Conservation (phyloP, 768 basidiomycete genomes). For the Kwoniella shandongensis region DNA sequence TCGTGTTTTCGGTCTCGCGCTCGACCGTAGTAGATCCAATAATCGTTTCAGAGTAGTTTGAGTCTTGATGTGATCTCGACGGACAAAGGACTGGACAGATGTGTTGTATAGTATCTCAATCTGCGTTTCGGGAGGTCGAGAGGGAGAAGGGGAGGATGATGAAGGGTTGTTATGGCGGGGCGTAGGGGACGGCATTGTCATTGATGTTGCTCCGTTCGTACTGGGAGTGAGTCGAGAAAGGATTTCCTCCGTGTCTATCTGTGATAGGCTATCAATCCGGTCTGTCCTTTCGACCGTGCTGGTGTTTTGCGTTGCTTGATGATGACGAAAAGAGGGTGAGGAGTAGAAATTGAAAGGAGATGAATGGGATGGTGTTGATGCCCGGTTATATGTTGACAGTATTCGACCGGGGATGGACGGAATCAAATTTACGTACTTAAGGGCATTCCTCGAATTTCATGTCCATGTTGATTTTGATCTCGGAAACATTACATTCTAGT, state of each 20-base stretch:
- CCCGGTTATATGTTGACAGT: no score
- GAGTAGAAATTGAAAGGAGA: no score
- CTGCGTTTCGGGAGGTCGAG: conserved; percentile 20
- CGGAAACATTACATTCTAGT: no score
- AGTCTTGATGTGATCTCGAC: conserved; percentile 40
- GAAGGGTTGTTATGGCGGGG: conserved; percentile 2
- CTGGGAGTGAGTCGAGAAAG: conserved; percentile 1
- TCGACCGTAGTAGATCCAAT: conserved; percentile 2
- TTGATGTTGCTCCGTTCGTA: neutral
- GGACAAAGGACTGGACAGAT: conserved; percentile 46
- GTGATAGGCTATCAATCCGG: no score
- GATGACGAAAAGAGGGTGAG: no score
- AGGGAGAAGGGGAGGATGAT: conserved; percentile 6
- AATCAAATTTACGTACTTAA: conserved; percentile 22
- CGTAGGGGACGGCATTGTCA: conserved; percentile 1
- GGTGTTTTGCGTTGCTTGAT: no score
- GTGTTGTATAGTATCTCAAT: conserved; percentile 43
- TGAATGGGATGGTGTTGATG: no score
- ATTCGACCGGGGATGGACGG: no score
- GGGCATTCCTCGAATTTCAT: no score
- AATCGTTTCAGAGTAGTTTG: conserved; percentile 29
- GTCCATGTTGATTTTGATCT: no score
- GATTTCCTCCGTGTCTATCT: no score
- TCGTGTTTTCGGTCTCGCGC: neutral
- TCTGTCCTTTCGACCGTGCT: no score